phyloP scores from a whole-genome alignment of 345 rosid genomes.

The Linum trigynum region DNA sequence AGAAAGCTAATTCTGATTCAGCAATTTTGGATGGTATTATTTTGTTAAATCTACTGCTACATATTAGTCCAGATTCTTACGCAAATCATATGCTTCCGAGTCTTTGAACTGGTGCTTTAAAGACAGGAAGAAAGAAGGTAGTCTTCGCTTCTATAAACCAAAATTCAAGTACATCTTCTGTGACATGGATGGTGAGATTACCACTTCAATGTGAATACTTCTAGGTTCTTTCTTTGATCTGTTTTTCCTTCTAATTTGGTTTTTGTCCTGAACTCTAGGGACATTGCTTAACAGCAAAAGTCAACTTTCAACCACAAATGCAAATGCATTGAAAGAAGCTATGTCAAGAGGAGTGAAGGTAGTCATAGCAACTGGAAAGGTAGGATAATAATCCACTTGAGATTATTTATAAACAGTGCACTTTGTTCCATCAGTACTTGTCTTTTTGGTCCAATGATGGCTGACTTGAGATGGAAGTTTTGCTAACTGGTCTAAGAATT shows the following conservation, averaged over 20 bases:
- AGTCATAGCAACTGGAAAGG: constrained; percentile 93
- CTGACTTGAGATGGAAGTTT: constrained; percentile 11
- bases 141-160: constrained; percentile 75
- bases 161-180: constrained; percentile 93
- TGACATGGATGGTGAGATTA: constrained; percentile 88
- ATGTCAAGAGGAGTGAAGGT: constrained; percentile 75
- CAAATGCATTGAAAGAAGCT: constrained; percentile 82
- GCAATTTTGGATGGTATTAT: constrained; percentile 54
- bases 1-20: constrained; percentile 21
- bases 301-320: constrained; percentile 51
- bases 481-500: constrained; percentile 14
- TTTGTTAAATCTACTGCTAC: constrained; percentile 1
- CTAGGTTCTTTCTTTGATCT: constrained; percentile 14
- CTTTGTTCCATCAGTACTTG: background rate
- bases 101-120: constrained; percentile 25
- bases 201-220: constrained; percentile 9
- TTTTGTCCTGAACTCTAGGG: constrained; percentile 34
- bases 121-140: constrained; percentile 89
- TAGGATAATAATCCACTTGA: constrained; percentile 18
- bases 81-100: constrained; percentile 5
- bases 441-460: background rate
- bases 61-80: constrained; percentile 3
- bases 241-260: background rate
- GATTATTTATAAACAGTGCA: background rate
- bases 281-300: constrained; percentile 79